Evolutionary conservation across 441 rosid genomes (phyloP), one percentile per base, ranked within the genome.

Genomic region (Viola pubescens): DNA sequence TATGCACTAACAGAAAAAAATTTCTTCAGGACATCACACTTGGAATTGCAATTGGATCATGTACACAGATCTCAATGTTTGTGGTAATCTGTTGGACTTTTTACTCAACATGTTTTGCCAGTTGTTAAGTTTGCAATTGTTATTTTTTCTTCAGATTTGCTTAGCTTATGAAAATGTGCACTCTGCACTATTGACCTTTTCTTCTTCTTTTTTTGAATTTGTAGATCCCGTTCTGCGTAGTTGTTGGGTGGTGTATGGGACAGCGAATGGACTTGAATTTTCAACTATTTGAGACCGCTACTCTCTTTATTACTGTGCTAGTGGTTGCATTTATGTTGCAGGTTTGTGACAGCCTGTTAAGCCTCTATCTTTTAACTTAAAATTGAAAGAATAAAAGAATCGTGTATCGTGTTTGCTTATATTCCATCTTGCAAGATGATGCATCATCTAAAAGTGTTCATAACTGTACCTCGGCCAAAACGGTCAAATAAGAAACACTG

Each of bases 1-100:
- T 5, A 9, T 34, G 40, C 38, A 39, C 6, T 52, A 5, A 37
- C n/a, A 7, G 56, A 26, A 12, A 26, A 0, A 0, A 9, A 1
- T 4, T 52, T 52, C 10, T 37, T 61, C 81, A 91, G 98, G 98
- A 91, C 74, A 76, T 91, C 60, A 82, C 96, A n/a, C 59, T 89
- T 77, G 98, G 91, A 69, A 97, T 91, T 73, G 98, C 98, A 62
- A 85, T 91, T 61, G 98, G 98, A 6, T 91, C 98, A 52, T 89
- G 95, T 4, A 91, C 95, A 13, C 97, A 89, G 72, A 89, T 91
- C 56, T 75, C 98, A 39, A 89, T 89, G 96, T 91, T 91, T 41
- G 95, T 77, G 81, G 98, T 91, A 78, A 45, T 89, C 26, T 14
- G 12, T 52, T 11, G 34, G 34, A 26, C 3, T 26, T 1, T 26